Percentiles rank a stretch among this genome's conserved stretches.
Evolutionary conservation across 2,329 filamentous ascomycete genomes (phyloP).

Genomic region (Aspergillus quadrilineatus): DNA sequence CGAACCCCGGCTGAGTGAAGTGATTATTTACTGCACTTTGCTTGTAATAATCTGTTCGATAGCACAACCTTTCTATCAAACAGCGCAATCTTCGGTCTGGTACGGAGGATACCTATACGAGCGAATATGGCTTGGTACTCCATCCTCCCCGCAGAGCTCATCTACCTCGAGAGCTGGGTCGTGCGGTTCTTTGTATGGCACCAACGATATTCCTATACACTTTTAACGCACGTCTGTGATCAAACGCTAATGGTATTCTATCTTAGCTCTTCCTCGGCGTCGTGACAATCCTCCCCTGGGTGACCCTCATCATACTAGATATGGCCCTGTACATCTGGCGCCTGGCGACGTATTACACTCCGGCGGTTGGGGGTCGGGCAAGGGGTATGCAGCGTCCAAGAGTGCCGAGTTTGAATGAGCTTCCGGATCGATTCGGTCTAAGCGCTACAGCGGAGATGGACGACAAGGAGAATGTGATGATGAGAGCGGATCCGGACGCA

Average conservation of each 20-base stretch:
- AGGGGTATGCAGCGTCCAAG: conserved; percentile 59
- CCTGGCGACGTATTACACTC: conserved; percentile 58
- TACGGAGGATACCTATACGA: background rate
- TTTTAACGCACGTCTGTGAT: no score
- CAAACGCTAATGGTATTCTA: background rate
- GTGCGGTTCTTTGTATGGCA: conserved; percentile 60
- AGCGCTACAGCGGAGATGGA: conserved; percentile 21
- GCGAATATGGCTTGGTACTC: conserved; percentile 63
- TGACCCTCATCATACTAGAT: conserved; percentile 63
- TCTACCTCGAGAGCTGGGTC: conserved; percentile 61
- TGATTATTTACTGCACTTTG: background rate
- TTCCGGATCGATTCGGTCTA: conserved; percentile 50
- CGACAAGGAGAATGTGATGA: conserved; percentile 2
- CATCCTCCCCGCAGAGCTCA: conserved; percentile 60
- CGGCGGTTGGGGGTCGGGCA: conserved; percentile 60
- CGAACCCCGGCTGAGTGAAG: background rate
- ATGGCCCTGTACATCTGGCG: conserved; percentile 62
- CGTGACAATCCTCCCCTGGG: conserved; percentile 63
- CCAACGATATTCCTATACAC: background rate
- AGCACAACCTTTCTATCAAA: background rate
- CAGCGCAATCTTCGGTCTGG: background rate
- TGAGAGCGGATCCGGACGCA: conserved; percentile 5
- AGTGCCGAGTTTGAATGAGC: conserved; percentile 61
- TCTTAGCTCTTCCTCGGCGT: conserved; percentile 59
- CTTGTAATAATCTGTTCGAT: background rate